phyloP scores from a whole-genome alignment of 2,329 filamentous ascomycete genomes.

The Pleurostoma richardsiae region DNA sequence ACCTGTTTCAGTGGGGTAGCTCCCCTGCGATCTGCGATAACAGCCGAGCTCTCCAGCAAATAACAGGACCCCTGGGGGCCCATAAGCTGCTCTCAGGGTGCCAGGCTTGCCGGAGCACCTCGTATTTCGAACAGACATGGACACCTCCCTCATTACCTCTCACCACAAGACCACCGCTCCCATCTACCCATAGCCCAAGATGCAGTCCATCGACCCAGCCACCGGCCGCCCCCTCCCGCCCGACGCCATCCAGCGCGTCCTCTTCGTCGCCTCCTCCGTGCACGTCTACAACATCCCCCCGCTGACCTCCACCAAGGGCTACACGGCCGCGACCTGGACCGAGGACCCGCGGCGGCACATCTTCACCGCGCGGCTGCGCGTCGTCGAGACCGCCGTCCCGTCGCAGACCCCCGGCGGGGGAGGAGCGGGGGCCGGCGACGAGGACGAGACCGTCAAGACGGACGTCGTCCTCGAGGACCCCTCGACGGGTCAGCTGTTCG shows the following conservation, averaged over 20 bases:
- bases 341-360: constrained; percentile 66
- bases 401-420: constrained; percentile 16
- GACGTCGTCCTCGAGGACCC: constrained; percentile 78
- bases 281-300: constrained; percentile 89
- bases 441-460: constrained; percentile 56
- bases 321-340: constrained; percentile 76
- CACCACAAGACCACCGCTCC: not conserved
- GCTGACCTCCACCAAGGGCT: constrained; percentile 70
- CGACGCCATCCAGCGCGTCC: constrained; percentile 78
- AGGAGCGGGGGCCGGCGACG: constrained; percentile 13
- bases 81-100: too few species aligned
- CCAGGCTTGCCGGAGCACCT: too few species aligned
- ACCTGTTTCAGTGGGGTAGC: not conserved
- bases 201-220: constrained; percentile 65
- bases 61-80: not conserved
- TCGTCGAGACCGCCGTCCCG: constrained; percentile 67
- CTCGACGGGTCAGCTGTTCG: constrained; percentile 69
- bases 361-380: constrained; percentile 77
- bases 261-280: constrained; percentile 69
- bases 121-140: too few species aligned
- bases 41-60: not conserved
- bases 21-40: not conserved
- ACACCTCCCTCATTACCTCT: not conserved
- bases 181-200: constrained; percentile 20
- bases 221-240: constrained; percentile 63